Percentiles rank a stretch among this genome's conserved stretches.
phyloP scores from a whole-genome alignment of 345 rosid species.

The Noccaea bulbosa region DNA sequence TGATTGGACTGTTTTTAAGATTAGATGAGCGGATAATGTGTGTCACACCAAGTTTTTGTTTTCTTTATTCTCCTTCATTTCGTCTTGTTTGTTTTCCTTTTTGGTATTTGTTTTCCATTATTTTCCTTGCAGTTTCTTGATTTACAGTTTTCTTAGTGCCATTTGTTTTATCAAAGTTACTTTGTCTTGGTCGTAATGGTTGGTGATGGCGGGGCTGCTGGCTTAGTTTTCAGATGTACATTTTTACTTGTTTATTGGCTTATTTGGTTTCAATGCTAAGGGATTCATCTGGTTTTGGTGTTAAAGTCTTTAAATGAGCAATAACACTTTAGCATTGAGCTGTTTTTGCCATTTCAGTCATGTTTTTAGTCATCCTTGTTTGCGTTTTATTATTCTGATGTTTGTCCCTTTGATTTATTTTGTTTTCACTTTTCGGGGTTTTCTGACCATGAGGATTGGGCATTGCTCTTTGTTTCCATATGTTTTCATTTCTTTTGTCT shows the following conservation, averaged over 20 bases:
- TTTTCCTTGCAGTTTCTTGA: background rate
- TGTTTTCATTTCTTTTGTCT: conserved; percentile 4
- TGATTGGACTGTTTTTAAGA: conserved; percentile 11
- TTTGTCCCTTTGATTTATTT: conserved; percentile 24
- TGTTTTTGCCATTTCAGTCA: conserved; percentile 12
- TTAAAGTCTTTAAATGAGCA: background rate
- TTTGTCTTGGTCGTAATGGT: background rate
- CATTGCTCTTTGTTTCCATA: conserved; percentile 2
- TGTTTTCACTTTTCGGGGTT: conserved; percentile 16
- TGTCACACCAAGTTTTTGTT: conserved; percentile 21
- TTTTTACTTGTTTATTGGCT: conserved; percentile 12
- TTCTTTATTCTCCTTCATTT: background rate
- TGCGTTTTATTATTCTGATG: conserved; percentile 16
- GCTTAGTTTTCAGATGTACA: background rate
- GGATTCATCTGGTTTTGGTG: conserved; percentile 23
- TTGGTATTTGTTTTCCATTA: conserved; percentile 7
- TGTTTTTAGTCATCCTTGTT: conserved; percentile 5
- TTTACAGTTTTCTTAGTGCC: conserved; percentile 15
- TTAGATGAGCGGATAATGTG: background rate
- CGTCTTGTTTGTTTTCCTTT: background rate
- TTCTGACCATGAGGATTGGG: background rate
- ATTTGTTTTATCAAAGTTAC: conserved; percentile 12
- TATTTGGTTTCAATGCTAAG: conserved; percentile 19
- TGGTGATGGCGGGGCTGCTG: conserved; percentile 1
- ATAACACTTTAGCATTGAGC: background rate